Conservation (phyloP, 2,329 filamentous ascomycete species). For the Fusarium subtropicale region DNA sequence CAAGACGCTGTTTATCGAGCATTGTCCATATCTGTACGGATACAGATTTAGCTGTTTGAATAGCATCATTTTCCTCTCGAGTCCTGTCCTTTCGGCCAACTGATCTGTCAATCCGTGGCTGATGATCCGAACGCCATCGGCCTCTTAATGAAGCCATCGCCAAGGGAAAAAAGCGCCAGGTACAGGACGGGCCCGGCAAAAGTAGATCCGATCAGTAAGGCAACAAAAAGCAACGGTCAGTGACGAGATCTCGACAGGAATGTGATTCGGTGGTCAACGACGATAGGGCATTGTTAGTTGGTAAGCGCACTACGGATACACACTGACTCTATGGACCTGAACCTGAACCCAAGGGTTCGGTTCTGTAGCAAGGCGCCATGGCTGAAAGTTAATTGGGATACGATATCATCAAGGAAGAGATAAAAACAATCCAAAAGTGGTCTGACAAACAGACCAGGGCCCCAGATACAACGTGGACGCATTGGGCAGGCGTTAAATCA, state of each 20-base stretch:
- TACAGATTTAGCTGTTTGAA: neutral
- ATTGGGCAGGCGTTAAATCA: slow-evolving; percentile 8
- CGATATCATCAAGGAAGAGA: neutral
- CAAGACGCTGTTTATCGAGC: slow-evolving; percentile 18
- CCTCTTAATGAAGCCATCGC: slow-evolving; percentile 25
- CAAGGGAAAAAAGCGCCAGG: neutral
- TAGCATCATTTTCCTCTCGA: neutral
- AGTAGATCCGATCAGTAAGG: neutral
- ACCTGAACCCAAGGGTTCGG: slow-evolving; percentile 31
- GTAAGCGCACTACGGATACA: neutral
- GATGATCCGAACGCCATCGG: slow-evolving; percentile 33
- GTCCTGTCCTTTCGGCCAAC: neutral
- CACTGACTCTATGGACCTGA: slow-evolving; percentile 6
- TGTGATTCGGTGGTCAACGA: slow-evolving; percentile 33
- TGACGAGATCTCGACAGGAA: slow-evolving; percentile 19
- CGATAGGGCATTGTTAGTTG: neutral
- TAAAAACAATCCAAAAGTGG: slow-evolving; percentile 1
- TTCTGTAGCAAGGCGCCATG: slow-evolving; percentile 20
- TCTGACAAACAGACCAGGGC: slow-evolving; percentile 17
- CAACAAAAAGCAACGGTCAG: slow-evolving; percentile 22
- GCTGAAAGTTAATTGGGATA: slow-evolving; percentile 19
- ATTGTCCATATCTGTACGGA: slow-evolving; percentile 3
- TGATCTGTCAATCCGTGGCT: slow-evolving; percentile 14
- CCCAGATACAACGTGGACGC: slow-evolving; percentile 24
- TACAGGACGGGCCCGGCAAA: neutral